phyloP scores from a whole-genome alignment of 495 filamentous ascomycete species.

The Opeltia flavorubescens region DNA sequence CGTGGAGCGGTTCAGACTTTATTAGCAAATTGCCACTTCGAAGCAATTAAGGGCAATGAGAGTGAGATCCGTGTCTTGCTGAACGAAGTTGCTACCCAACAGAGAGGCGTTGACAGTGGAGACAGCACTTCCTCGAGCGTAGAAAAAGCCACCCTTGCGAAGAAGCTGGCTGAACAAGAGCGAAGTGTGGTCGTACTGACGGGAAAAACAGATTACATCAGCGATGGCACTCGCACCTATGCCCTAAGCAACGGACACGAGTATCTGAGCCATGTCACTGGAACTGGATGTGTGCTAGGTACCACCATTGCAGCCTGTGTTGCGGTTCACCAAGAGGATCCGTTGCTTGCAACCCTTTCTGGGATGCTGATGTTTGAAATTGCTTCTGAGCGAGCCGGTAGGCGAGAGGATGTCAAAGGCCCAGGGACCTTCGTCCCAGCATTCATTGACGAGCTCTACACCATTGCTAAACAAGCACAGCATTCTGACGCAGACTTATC shows the following conservation, averaged over 20 bases:
- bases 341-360: conserved; percentile 53
- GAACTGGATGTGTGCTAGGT: conserved; percentile 77
- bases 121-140: conserved; percentile 35
- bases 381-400: conserved; percentile 60
- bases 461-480: conserved; percentile 33
- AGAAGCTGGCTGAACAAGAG: conserved; percentile 49
- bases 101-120: conserved; percentile 80
- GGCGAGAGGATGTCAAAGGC: conserved; percentile 49
- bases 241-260: conserved; percentile 63
- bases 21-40: conserved; percentile 61
- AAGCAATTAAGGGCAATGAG: conserved; percentile 92
- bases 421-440: conserved; percentile 82
- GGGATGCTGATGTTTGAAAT: conserved; percentile 72
- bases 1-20: conserved; percentile 56
- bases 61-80: conserved; percentile 69
- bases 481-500: conserved; percentile 40
- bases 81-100: conserved; percentile 38
- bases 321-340: conserved; percentile 43
- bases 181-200: conserved; percentile 76
- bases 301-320: conserved; percentile 65
- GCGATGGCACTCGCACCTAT: conserved; percentile 54
- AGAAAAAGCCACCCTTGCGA: conserved; percentile 47
- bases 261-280: conserved; percentile 69
- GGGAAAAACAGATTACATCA: conserved; percentile 62
- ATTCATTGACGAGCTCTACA: conserved; percentile 61